Percentiles rank a stretch among this genome's conserved stretches.
Evolutionary conservation across 2,329 filamentous ascomycete species (phyloP).

Genomic region (Emydomyces testavorans): DNA sequence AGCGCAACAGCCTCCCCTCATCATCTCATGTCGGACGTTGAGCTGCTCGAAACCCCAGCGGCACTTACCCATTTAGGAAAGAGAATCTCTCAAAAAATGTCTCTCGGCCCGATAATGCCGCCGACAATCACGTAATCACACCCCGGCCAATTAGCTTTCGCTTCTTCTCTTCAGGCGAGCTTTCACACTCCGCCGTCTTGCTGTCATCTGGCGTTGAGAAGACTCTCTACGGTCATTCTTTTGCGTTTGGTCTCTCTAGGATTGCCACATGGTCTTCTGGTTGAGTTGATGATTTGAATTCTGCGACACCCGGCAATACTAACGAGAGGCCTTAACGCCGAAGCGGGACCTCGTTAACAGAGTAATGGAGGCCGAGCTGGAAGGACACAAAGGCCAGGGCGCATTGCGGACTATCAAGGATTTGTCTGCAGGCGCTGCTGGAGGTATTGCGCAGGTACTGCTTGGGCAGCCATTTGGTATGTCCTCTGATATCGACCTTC

Average conservation of each 20-base stretch:
- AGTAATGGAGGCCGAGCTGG: conserved; percentile 21
- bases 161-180: not conserved
- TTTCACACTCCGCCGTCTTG: not conserved
- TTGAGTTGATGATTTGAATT: not conserved
- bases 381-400: conserved; percentile 25
- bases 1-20: not conserved
- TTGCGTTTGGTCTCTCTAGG: not conserved
- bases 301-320: not conserved
- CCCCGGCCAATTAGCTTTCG: conserved; percentile 1
- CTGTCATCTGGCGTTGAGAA: not conserved
- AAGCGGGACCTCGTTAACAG: not conserved
- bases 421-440: conserved; percentile 77
- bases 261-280: not conserved
- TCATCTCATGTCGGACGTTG: conserved; percentile 5
- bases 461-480: conserved; percentile 59
- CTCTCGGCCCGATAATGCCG: conserved; percentile 10
- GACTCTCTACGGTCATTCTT: not conserved
- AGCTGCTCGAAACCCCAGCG: not conserved
- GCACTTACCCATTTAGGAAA: conserved; percentile 1
- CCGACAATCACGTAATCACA: conserved; percentile 5
- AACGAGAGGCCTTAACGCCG: not conserved
- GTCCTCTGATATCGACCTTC: conserved; percentile 19
- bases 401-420: conserved; percentile 65
- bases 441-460: conserved; percentile 86
- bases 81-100: not conserved